Conservation (phyloP, 306 rosid species). For the Casuarina equisetifolia region DNA sequence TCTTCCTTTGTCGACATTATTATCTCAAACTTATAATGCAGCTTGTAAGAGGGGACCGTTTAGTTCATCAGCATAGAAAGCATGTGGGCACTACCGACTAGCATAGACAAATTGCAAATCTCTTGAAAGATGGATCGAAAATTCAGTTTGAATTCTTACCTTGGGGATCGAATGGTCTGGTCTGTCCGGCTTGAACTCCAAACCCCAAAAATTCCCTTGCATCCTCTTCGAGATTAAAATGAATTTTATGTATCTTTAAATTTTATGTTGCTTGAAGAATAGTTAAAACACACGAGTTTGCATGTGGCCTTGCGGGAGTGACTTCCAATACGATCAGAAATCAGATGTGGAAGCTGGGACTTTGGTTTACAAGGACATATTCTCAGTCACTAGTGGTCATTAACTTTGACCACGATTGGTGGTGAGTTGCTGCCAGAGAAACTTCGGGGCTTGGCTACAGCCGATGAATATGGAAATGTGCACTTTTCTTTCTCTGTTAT, state of each 20-base stretch:
- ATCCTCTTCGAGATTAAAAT: neutral
- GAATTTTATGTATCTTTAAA: neutral
- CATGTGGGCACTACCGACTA: neutral
- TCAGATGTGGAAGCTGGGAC: conserved; percentile 2
- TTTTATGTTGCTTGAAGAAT: neutral
- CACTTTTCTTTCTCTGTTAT: too few species aligned
- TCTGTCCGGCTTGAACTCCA: conserved; percentile 15
- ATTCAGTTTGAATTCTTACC: conserved; percentile 8
- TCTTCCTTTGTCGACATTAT: neutral
- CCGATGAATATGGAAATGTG: too few species aligned
- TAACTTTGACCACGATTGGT: neutral
- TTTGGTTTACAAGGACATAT: neutral
- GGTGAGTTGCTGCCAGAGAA: too few species aligned
- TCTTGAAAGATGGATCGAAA: conserved; percentile 8
- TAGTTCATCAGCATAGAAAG: neutral
- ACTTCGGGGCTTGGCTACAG: too few species aligned
- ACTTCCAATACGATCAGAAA: conserved; percentile 3
- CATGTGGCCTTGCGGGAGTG: neutral
- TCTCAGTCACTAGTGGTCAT: neutral
- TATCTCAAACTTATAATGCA: neutral
- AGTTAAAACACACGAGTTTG: neutral
- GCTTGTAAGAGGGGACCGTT: neutral
- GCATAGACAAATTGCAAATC: neutral
- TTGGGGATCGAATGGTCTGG: conserved; percentile 14
- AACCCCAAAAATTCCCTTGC: conserved; percentile 15